These are phyloP conservation scores for Astrothelium macrocarpum DNA, from an alignment of 495 filamentous ascomycete genomes.

Conservation along the genomic window DNA sequence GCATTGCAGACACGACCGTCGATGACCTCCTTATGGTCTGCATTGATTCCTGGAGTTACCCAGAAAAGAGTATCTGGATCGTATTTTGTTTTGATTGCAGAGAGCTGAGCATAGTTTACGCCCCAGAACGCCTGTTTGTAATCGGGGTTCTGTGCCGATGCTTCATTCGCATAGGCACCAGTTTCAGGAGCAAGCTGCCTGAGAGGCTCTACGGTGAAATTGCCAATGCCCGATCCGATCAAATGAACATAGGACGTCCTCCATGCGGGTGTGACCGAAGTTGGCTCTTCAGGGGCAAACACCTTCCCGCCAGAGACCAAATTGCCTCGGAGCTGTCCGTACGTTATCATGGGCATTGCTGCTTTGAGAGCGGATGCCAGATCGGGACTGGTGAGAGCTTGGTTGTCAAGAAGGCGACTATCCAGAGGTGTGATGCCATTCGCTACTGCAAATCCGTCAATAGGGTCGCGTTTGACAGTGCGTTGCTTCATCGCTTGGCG, in stretches of 20 bases:
- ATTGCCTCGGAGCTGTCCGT: background rate
- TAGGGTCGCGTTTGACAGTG: background rate
- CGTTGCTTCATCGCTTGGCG: background rate
- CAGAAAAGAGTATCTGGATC: background rate
- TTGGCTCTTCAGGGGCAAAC: background rate
- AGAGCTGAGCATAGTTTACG: background rate
- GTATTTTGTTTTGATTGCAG: background rate
- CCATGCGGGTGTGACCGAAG: background rate
- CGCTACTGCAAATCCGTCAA: background rate
- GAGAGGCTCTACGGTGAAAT: background rate
- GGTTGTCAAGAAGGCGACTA: background rate
- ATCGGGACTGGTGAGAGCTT: background rate
- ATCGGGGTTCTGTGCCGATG: background rate
- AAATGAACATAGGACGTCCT: background rate
- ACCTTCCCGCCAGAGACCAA: background rate
- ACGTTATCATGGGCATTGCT: background rate
- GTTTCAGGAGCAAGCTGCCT: background rate
- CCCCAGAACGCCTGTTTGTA: background rate
- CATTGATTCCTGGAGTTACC: background rate
- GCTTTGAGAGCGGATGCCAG: background rate
- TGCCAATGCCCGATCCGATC: background rate
- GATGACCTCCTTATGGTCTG: background rate
- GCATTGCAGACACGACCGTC: background rate
- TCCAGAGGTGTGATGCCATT: background rate
- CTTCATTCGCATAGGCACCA: background rate